Percentiles rank a stretch among this genome's conserved stretches.
Evolutionary conservation across 129 eudicot species (phyloP).

Genomic region (Erigeron canadensis): DNA sequence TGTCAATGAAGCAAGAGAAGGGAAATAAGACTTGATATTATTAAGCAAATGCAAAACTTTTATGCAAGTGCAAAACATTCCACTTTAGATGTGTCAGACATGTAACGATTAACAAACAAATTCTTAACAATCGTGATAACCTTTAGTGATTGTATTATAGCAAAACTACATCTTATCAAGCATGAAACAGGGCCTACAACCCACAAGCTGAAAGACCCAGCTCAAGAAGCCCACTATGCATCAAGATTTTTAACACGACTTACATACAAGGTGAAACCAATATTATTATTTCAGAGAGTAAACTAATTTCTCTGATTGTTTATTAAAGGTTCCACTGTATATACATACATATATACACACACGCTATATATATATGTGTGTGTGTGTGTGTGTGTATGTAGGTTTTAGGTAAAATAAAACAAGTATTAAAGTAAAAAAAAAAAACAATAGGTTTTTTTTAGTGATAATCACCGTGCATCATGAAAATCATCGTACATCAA

Average conservation of each 20-base stretch:
- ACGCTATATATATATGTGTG: no score
- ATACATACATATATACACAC: no score
- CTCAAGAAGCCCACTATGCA: not conserved
- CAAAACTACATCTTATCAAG: not conserved
- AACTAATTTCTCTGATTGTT: no score
- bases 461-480: no score
- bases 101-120: not conserved
- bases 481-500: no score
- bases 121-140: not conserved
- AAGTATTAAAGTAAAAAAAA: no score
- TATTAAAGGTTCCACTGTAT: no score
- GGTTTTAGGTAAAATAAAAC: no score
- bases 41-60: not conserved
- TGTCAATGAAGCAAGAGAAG: not conserved
- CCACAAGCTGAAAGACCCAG: not conserved
- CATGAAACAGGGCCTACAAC: not conserved
- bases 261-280: not conserved
- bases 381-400: no score
- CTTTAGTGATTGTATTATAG: not conserved
- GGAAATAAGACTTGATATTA: not conserved
- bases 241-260: not conserved
- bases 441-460: no score
- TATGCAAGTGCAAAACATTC: not conserved
- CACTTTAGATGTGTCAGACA: not conserved
- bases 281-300: no score